A percentile compares a stretch with the other conserved stretches of the same genome.
These are phyloP conservation scores for Aspergillus panamensis DNA, from an alignment of 495 filamentous ascomycete genomes.

Conservation along the genomic window DNA sequence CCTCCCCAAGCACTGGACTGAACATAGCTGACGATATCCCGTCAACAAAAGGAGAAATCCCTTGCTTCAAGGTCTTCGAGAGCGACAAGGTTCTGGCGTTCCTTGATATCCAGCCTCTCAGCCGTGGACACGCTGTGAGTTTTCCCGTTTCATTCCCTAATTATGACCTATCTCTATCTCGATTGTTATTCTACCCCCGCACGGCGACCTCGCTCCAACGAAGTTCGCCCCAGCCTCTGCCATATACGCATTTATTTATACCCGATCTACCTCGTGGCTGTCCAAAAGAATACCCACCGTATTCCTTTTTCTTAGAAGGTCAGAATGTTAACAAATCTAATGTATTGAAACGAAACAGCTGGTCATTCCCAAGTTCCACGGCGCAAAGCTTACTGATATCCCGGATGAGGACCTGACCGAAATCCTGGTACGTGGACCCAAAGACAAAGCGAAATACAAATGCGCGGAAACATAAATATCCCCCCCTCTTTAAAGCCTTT, in stretches of 20 bases:
- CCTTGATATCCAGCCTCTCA: slow-evolving; percentile 90
- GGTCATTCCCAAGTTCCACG: slow-evolving; percentile 94
- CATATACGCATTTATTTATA: background rate
- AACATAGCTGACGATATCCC: background rate
- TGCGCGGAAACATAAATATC: background rate
- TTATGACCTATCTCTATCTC: background rate
- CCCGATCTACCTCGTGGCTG: no score
- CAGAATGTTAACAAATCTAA: slow-evolving; percentile 14
- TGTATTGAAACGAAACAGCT: slow-evolving; percentile 54
- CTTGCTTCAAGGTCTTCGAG: slow-evolving; percentile 92
- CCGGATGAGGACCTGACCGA: slow-evolving; percentile 85
- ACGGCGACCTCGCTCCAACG: background rate
- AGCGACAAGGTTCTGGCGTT: slow-evolving; percentile 91
- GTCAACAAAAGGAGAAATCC: slow-evolving; percentile 71
- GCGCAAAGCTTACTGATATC: slow-evolving; percentile 86
- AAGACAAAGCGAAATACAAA: background rate
- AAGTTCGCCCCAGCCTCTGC: background rate
- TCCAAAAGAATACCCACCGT: no score
- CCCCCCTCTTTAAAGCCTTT: background rate
- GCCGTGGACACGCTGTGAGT: slow-evolving; percentile 74
- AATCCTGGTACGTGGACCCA: slow-evolving; percentile 61
- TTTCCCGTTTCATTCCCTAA: background rate
- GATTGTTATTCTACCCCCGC: slow-evolving; percentile 20
- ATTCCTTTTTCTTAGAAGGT: background rate
- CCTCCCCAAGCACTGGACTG: background rate